phyloP scores from a whole-genome alignment of 2,329 filamentous ascomycete species.

The Microdochium paspali region DNA sequence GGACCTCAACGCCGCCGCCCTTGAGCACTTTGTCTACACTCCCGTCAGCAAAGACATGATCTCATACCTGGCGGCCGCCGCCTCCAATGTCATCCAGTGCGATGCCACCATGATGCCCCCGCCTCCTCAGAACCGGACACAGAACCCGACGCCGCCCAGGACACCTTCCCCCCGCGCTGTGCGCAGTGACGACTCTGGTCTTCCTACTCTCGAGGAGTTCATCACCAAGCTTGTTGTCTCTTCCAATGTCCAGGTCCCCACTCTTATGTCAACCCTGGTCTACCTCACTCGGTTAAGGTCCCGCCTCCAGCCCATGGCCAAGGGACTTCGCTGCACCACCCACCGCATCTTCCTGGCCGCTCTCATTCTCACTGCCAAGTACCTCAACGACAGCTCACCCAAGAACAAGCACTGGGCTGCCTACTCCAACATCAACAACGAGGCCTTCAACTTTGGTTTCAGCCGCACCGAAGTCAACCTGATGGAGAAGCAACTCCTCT shows the following conservation, averaged over 20 bases:
- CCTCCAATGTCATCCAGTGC: slow-evolving; percentile 71
- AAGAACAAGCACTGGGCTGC: slow-evolving; percentile 99
- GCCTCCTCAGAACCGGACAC: slow-evolving; percentile 26
- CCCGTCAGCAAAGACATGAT: slow-evolving; percentile 73
- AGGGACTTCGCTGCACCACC: slow-evolving; percentile 91
- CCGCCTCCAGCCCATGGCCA: slow-evolving; percentile 84
- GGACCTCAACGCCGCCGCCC: slow-evolving; percentile 61
- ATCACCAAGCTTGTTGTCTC: slow-evolving; percentile 84
- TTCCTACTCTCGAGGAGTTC: slow-evolving; percentile 83
- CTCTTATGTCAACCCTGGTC: slow-evolving; percentile 92
- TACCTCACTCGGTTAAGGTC: slow-evolving; percentile 81
- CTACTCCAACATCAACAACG: slow-evolving; percentile 71
- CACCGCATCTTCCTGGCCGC: slow-evolving; percentile 94
- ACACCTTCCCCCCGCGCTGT: slow-evolving; percentile 35
- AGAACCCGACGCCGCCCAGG: slow-evolving; percentile 38
- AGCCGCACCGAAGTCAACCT: slow-evolving; percentile 93
- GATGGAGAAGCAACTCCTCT: slow-evolving; percentile 98
- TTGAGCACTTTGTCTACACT: slow-evolving; percentile 73
- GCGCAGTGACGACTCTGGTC: slow-evolving; percentile 35
- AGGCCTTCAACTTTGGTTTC: slow-evolving; percentile 69
- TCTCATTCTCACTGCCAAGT: slow-evolving; percentile 85
- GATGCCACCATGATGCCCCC: slow-evolving; percentile 51
- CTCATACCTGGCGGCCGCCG: slow-evolving; percentile 63
- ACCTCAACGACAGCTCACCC: slow-evolving; percentile 94
- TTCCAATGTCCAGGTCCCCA: slow-evolving; percentile 94